These are phyloP conservation scores for Coleophoma crateriformis DNA, from an alignment of 2,329 filamentous ascomycete species.

Conservation along the genomic window DNA sequence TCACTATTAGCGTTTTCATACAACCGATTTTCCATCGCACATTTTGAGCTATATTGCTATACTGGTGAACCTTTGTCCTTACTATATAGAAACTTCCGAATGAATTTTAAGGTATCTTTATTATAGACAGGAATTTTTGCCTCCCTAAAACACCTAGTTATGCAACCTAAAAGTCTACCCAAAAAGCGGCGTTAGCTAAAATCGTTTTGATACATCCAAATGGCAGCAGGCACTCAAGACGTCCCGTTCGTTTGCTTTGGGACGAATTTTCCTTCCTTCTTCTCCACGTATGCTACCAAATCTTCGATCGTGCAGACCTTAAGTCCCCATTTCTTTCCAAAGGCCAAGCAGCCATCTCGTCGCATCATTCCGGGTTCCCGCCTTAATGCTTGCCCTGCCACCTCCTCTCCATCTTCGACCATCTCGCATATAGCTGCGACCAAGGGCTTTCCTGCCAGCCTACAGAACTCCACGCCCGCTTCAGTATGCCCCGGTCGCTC, in stretches of 20 bases:
- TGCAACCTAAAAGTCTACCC: too few species aligned
- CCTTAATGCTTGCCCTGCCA: constrained; percentile 61
- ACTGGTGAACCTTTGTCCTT: too few species aligned
- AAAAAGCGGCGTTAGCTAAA: too few species aligned
- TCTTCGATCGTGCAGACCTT: constrained; percentile 96
- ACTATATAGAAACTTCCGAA: too few species aligned
- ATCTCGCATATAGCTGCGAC: constrained; percentile 88
- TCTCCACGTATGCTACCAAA: constrained; percentile 58
- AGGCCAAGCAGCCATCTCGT: constrained; percentile 79
- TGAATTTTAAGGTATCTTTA: too few species aligned
- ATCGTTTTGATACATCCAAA: too few species aligned
- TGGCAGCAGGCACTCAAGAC: constrained; percentile 1
- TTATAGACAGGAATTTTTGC: too few species aligned
- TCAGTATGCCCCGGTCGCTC: constrained; percentile 85
- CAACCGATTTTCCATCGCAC: too few species aligned
- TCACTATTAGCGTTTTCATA: too few species aligned
- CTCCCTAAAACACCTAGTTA: too few species aligned
- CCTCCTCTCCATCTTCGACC: constrained; percentile 76
- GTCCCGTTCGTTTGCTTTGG: constrained; percentile 14
- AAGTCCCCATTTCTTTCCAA: constrained; percentile 83
- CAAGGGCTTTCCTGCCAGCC: constrained; percentile 69
- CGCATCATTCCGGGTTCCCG: constrained; percentile 81
- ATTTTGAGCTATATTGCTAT: too few species aligned
- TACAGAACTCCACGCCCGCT: constrained; percentile 85
- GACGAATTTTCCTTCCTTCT: constrained; percentile 16